Percentiles rank a stretch among this genome's conserved stretches.
Evolutionary conservation across 192 early-diverging fungal genomes (phyloP).

Genomic region (Coemansia sp.): DNA sequence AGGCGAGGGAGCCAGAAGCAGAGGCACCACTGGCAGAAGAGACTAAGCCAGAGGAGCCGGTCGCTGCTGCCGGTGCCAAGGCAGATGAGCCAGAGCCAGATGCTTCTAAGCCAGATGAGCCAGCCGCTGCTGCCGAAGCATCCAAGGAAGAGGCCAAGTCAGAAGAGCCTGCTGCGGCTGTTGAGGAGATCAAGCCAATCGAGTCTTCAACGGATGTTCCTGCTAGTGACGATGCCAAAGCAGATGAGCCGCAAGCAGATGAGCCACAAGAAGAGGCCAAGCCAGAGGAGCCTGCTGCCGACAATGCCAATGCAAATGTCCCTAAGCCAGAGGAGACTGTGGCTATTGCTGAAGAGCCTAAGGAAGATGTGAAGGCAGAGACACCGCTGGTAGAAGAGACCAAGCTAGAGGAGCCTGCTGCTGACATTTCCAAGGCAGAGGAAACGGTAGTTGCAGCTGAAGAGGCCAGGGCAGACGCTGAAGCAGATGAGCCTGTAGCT

Average conservation of each 20-base stretch:
- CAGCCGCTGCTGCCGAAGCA: background rate
- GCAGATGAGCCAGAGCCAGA: too few species aligned
- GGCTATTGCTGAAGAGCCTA: constrained; percentile 1
- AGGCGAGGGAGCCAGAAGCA: too few species aligned
- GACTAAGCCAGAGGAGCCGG: background rate
- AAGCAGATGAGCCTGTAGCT: constrained; percentile 1
- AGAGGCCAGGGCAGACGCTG: background rate
- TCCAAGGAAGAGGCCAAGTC: background rate
- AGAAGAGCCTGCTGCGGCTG: constrained; percentile 1
- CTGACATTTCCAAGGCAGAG: background rate
- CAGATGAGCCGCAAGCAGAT: background rate
- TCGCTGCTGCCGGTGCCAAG: background rate
- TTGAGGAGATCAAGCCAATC: background rate
- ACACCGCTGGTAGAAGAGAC: background rate
- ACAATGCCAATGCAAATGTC: background rate
- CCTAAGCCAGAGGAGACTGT: too few species aligned
- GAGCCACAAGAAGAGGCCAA: background rate
- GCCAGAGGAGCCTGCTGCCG: too few species aligned
- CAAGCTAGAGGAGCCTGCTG: background rate
- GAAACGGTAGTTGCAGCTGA: background rate
- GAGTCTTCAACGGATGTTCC: background rate
- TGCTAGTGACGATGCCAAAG: background rate
- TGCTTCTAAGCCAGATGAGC: too few species aligned
- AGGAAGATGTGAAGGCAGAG: background rate
- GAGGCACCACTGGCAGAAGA: constrained; percentile 2